Evolutionary conservation across 306 rosid species (phyloP).

Genomic region (Begonia loranthoides): DNA sequence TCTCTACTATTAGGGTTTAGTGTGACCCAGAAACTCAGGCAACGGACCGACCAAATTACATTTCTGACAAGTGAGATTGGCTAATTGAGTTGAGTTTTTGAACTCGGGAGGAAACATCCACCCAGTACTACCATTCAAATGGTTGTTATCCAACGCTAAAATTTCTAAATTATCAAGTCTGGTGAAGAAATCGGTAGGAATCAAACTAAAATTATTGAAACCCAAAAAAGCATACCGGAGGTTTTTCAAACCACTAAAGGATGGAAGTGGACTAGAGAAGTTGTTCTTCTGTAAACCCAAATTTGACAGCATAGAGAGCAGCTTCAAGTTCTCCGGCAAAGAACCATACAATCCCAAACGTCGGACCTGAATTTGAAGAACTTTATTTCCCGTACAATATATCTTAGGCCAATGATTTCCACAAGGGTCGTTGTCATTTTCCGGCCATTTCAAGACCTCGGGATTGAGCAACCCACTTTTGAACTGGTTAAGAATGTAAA

Average conservation of each 20-base stretch:
- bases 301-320: constrained; percentile 22
- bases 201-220: constrained; percentile 29
- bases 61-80: constrained; percentile 24
- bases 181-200: constrained; percentile 38
- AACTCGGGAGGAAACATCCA: constrained; percentile 31
- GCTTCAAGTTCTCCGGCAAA: constrained; percentile 29
- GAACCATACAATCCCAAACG: constrained; percentile 27
- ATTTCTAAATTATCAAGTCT: constrained; percentile 21
- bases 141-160: constrained; percentile 36
- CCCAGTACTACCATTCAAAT: constrained; percentile 28
- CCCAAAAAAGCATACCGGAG: constrained; percentile 24
- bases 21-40: constrained; percentile 36
- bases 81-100: constrained; percentile 21
- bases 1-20: no score
- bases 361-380: constrained; percentile 38
- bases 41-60: constrained; percentile 39
- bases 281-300: constrained; percentile 40
- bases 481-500: constrained; percentile 33
- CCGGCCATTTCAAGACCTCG: constrained; percentile 34
- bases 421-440: constrained; percentile 31
- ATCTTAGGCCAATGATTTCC: constrained; percentile 24
- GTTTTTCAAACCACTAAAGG: constrained; percentile 22
- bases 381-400: constrained; percentile 21
- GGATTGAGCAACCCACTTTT: constrained; percentile 26
- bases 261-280: constrained; percentile 31